Base-by-base conservation (phyloP, 2,329 filamentous ascomycete genomes). In the Pseudocercospora eumusae region DNA sequence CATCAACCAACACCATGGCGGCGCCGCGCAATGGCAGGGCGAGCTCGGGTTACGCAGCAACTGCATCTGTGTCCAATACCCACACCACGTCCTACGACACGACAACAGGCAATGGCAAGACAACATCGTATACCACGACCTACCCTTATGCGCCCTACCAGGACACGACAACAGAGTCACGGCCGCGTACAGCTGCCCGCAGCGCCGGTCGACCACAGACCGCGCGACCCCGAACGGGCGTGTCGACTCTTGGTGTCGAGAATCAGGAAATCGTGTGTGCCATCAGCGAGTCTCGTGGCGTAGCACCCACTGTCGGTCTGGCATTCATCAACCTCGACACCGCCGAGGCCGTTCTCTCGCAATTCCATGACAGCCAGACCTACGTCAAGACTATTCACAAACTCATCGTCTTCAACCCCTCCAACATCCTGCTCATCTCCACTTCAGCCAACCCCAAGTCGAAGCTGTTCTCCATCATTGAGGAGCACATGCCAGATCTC, bases 311-410 rank as follows among this genome's bases (percentile, higher is more conserved):
- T 0, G 88, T 98, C 1, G 93, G 93, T 0, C 60, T 70, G 44
- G 91, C 92, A 2, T 93, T 97, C 71, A 82, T 97, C 72, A 96
- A 98, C 71, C 81, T 96, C 2, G 88, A 91, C 45, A 93, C 91
- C 2, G 90, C 89, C 42, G 92, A 96, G 76, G 90, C 87, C 15
- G 86, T 92, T 27, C 82, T 98, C 42, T 96, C 91, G 72, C 92
- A 97, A 71, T 93, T 98, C 66, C 92, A 89, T 72, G 93, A 98
- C 75, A 96, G 88, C 60, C 92, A 96, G 74, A 96, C 92, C 33
- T 98, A 96, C 73, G 88, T 92, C 61, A 88, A 88, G 71, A 96
- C 92, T 0, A 81, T 96, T 28, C 91, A 96, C 75, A 96, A 97
- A 74, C 83, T 98, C 33, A 85, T 86, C 57, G 86, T 96, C 23